These are phyloP conservation scores for Linanthus parryae DNA, from an alignment of 148 eudicot genomes.

Conservation along the genomic window DNA sequence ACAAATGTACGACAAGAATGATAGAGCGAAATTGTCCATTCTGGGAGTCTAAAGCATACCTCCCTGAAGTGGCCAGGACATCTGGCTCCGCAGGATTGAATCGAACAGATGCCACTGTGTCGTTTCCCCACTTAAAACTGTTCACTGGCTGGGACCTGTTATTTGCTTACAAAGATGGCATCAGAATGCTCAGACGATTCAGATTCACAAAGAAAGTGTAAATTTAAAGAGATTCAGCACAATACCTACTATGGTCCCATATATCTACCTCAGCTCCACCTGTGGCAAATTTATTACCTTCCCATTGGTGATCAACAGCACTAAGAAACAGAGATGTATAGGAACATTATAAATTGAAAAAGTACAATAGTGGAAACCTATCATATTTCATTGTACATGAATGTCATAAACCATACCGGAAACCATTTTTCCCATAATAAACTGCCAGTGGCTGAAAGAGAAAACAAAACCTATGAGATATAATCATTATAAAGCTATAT, in stretches of 20 bases:
- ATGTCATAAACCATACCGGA: constrained; percentile 35
- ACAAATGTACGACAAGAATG: too few relatives aligned
- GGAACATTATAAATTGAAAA: constrained; percentile 1
- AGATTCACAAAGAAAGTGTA: background rate
- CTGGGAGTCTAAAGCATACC: too few relatives aligned
- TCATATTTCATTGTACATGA: background rate
- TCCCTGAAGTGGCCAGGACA: constrained; percentile 81
- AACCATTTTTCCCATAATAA: constrained; percentile 72
- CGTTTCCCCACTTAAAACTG: constrained; percentile 87
- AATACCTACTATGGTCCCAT: constrained; percentile 94
- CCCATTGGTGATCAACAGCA: constrained; percentile 95
- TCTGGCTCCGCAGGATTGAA: constrained; percentile 95
- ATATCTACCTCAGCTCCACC: constrained; percentile 96
- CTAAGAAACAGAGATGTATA: constrained; percentile 21
- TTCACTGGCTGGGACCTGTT: constrained; percentile 92
- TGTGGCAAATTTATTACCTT: constrained; percentile 83
- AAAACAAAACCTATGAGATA: constrained; percentile 1
- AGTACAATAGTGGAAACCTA: background rate
- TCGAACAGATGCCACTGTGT: constrained; percentile 78
- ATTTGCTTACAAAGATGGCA: constrained; percentile 5
- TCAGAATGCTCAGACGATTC: constrained; percentile 1
- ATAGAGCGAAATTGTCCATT: too few relatives aligned
- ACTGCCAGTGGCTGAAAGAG: constrained; percentile 64
- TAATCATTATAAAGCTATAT: too few relatives aligned
- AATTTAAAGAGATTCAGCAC: background rate